phyloP scores from a whole-genome alignment of 2,329 filamentous ascomycete genomes.

The Trichoderma harzianum region DNA sequence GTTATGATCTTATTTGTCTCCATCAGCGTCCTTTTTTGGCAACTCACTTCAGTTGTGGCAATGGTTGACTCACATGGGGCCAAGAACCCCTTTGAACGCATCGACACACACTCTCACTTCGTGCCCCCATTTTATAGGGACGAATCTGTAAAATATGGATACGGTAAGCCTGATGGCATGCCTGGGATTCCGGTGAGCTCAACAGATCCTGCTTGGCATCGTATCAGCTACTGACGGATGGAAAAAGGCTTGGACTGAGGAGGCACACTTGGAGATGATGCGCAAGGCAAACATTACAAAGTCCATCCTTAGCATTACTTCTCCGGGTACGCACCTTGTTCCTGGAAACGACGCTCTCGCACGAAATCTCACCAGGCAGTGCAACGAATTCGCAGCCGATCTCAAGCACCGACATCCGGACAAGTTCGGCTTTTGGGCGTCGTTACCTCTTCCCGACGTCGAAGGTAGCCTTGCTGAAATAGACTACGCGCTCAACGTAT shows the following conservation, averaged over 20 bases:
- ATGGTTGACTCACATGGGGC: not conserved
- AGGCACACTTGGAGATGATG: conserved; percentile 50
- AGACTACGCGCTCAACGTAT: conserved; percentile 28
- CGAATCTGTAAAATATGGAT: conserved; percentile 38
- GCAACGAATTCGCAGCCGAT: conserved; percentile 31
- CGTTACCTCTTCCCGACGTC: conserved; percentile 35
- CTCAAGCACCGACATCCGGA: conserved; percentile 29
- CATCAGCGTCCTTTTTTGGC: not conserved
- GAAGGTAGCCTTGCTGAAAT: conserved; percentile 35
- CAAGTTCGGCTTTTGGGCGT: conserved; percentile 40
- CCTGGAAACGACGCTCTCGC: conserved; percentile 30
- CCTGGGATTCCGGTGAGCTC: conserved; percentile 38
- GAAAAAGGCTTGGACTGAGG: conserved; percentile 40
- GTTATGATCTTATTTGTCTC: not conserved
- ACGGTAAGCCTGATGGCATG: conserved; percentile 48
- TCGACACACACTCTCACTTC: conserved; percentile 49
- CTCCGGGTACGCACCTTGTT: conserved; percentile 47
- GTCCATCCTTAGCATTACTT: conserved; percentile 53
- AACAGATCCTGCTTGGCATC: not conserved
- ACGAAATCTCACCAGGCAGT: conserved; percentile 26
- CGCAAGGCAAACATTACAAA: conserved; percentile 44
- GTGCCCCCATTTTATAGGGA: conserved; percentile 41
- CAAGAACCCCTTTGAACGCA: not conserved
- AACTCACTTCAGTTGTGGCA: not conserved
- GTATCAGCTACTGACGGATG: not conserved